phyloP scores from a whole-genome alignment of 2,329 filamentous ascomycete species.

The Diplodia intermedia region DNA sequence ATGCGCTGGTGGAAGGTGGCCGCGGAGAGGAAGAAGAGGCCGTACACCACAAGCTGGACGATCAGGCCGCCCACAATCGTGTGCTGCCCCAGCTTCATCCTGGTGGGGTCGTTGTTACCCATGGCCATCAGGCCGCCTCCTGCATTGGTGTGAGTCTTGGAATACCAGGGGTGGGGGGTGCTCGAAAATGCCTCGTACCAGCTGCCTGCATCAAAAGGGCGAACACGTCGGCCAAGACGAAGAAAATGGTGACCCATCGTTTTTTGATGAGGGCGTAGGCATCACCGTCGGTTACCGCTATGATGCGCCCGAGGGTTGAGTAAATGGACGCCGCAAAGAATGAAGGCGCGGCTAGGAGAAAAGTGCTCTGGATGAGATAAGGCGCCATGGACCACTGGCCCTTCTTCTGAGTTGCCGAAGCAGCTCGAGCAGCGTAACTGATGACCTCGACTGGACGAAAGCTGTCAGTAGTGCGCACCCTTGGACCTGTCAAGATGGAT shows the following conservation, averaged over 20 bases:
- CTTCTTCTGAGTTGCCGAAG: constrained; percentile 40
- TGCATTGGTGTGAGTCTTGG: neutral
- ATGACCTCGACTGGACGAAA: constrained; percentile 55
- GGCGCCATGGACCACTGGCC: constrained; percentile 42
- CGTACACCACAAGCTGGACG: constrained; percentile 59
- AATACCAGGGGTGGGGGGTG: too few relatives aligned
- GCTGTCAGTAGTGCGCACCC: neutral
- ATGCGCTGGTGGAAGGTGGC: constrained; percentile 42
- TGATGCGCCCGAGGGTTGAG: constrained; percentile 53
- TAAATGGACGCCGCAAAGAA: constrained; percentile 57
- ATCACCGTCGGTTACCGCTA: constrained; percentile 45
- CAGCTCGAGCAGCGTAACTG: constrained; percentile 57
- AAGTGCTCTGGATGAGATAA: constrained; percentile 54
- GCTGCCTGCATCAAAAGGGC: constrained; percentile 50
- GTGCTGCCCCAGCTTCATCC: constrained; percentile 37
- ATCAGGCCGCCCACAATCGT: constrained; percentile 57
- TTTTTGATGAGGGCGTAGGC: constrained; percentile 45
- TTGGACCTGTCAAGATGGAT: constrained; percentile 7
- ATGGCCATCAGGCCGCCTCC: constrained; percentile 12
- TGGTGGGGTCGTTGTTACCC: neutral
- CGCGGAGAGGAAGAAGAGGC: constrained; percentile 53
- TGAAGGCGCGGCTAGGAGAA: constrained; percentile 55
- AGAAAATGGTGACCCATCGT: constrained; percentile 50
- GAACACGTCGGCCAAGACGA: constrained; percentile 51
- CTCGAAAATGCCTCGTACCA: neutral